Evolutionary conservation across 352 stramenopile genomes (phyloP).

Genomic region (Phytophthora quininea): DNA sequence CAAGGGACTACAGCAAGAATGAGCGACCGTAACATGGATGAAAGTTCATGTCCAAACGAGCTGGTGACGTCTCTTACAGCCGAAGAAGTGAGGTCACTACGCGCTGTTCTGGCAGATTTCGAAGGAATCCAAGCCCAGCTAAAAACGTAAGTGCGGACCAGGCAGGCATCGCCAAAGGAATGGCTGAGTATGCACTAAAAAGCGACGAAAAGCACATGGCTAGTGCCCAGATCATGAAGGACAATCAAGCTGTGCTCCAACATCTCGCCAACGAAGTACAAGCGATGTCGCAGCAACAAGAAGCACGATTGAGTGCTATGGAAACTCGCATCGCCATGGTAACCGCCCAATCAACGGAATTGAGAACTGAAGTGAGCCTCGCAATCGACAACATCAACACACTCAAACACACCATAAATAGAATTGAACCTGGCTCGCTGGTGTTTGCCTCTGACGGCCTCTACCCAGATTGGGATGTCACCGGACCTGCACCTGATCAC

Average conservation of each 20-base stretch:
- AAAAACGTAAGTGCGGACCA: constrained; percentile 10
- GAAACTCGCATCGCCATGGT: constrained; percentile 4
- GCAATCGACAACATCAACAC: constrained; percentile 18
- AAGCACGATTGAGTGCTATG: background rate
- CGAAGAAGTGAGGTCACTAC: constrained; percentile 9
- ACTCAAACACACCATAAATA: constrained; percentile 10
- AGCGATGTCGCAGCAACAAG: background rate
- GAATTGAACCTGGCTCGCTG: constrained; percentile 7
- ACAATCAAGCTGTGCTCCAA: constrained; percentile 7
- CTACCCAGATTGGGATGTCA: background rate
- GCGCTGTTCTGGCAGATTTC: background rate
- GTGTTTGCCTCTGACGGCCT: constrained; percentile 2
- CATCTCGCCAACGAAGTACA: constrained; percentile 1
- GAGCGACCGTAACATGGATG: constrained; percentile 16
- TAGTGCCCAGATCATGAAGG: constrained; percentile 3
- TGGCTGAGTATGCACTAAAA: constrained; percentile 16
- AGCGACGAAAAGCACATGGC: constrained; percentile 8
- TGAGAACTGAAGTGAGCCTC: constrained; percentile 10
- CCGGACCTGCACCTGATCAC: background rate
- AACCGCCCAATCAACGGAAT: background rate
- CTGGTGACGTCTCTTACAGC: constrained; percentile 1
- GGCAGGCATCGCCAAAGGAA: constrained; percentile 8
- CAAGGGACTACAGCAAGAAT: constrained; percentile 15
- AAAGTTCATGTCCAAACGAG: constrained; percentile 1
- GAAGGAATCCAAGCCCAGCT: constrained; percentile 16